phyloP scores from a whole-genome alignment of 257 asterid genomes.

The Galeopsis tetrahit region DNA sequence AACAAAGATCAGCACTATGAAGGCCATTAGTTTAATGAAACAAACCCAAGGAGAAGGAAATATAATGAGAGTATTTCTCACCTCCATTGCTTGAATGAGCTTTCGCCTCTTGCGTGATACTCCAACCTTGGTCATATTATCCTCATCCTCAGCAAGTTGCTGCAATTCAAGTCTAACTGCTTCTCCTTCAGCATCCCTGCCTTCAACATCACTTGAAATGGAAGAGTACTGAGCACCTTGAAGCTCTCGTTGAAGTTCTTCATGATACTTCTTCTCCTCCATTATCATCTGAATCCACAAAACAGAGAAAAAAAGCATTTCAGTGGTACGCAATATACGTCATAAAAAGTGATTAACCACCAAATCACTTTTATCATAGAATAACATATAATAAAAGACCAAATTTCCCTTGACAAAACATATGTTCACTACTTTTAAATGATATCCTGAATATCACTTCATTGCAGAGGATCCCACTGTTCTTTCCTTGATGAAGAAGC shows the following conservation, averaged over 20 bases:
- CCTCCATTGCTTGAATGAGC: constrained; percentile 71
- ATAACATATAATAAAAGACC: not conserved
- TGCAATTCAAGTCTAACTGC: constrained; percentile 39
- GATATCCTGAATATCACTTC: not conserved
- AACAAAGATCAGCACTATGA: not conserved
- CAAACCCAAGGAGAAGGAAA: not conserved
- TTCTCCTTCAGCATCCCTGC: constrained; percentile 44
- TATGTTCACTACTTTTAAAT: not conserved
- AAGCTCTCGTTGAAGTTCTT: constrained; percentile 69
- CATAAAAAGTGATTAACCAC: not conserved
- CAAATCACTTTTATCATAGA: not conserved
- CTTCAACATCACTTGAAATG: constrained; percentile 39
- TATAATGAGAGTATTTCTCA: constrained; percentile 30
- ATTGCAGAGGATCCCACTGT: too few species aligned
- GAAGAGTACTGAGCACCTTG: constrained; percentile 47
- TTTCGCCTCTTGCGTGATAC: constrained; percentile 71
- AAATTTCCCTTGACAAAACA: not conserved
- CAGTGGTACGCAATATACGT: not conserved
- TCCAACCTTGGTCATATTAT: constrained; percentile 45
- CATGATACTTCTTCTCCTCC: constrained; percentile 63
- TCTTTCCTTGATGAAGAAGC: not conserved
- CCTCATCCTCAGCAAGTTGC: constrained; percentile 63
- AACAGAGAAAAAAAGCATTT: not conserved
- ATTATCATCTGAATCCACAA: constrained; percentile 57
- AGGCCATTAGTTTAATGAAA: not conserved